Evolutionary conservation across 495 filamentous ascomycete genomes (phyloP), one percentile per base, ranked within the genome.

Genomic region (Hyaloscypha hepaticicola): DNA sequence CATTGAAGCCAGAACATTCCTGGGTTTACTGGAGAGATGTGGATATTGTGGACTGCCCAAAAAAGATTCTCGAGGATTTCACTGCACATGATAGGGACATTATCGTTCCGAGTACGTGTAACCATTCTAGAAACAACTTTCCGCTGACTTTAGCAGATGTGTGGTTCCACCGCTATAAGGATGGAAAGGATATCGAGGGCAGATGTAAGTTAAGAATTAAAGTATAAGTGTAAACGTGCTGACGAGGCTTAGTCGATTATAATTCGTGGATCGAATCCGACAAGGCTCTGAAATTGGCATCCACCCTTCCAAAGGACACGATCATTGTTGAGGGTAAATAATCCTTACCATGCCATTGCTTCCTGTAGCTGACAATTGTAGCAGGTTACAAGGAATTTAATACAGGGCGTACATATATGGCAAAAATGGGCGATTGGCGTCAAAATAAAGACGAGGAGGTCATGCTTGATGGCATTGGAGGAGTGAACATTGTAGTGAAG

Each of bases 21-120:
- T 99, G 95, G 95, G 96, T 99, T 26, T 98, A 97, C 76, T 99
- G 95, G 95, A 87, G 96, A 61, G 95, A 99, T 73, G 92, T 96
- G 29, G 95, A 99, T 77, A 97, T 99, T 70, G 83, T 88, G 27
- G 95, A 99, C 68, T 96, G 90, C 74, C 92, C 96, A 6, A 80
- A 80, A 41, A 88, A 83, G 66, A 96, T 99, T 61, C 78, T 99
- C 24, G 92, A 99, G 80, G 94, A 99, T 72, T 96, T 98, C 71
- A 90, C 95, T 61, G 90, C 92, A 49, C 95, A 98, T 70, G 89
- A 98, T 74, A 85, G 84, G 73, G 95, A 99, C 75, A 86, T 99
- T 67, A 77, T 99, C 52, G 96, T 98, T 69, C 95, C 95, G 0
- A 99, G 93, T 97, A 91, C 72, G 91, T 69, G 1, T 52, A 28